These are phyloP conservation scores for Paxillus ammoniavirescens DNA, from an alignment of 768 basidiomycete species.

Conservation along the genomic window DNA sequence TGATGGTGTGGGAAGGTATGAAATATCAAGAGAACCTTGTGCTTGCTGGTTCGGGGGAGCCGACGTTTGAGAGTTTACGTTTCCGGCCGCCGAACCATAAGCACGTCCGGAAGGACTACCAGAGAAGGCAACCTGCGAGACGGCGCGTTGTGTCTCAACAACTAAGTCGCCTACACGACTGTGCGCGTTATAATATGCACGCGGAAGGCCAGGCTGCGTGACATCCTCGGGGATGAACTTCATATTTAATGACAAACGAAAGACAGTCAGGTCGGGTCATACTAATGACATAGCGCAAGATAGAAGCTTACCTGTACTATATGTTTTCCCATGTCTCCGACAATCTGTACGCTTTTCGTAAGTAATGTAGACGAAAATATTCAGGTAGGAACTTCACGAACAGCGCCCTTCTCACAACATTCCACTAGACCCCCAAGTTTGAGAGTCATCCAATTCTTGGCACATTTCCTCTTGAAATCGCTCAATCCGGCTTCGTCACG, in stretches of 20 bases:
- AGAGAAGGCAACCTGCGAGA: conserved; percentile 52
- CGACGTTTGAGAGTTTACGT: conserved; percentile 11
- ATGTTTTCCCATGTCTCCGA: conserved; percentile 49
- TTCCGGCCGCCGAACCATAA: background rate
- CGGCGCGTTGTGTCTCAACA: conserved; percentile 57
- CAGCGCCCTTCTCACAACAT: conserved; percentile 75
- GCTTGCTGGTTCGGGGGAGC: conserved; percentile 2
- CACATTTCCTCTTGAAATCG: conserved; percentile 76
- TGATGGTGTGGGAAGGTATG: conserved; percentile 33
- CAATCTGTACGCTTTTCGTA: conserved; percentile 33
- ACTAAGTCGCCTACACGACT: conserved; percentile 59
- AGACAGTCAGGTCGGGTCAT: conserved; percentile 2
- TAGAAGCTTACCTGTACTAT: conserved; percentile 37
- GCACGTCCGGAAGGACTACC: conserved; percentile 31
- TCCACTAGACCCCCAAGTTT: conserved; percentile 90
- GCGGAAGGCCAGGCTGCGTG: conserved; percentile 76
- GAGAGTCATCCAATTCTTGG: conserved; percentile 70
- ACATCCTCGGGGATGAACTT: conserved; percentile 80
- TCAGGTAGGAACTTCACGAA: conserved; percentile 25
- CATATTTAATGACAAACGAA: background rate
- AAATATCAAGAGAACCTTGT: conserved; percentile 4
- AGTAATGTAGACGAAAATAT: background rate
- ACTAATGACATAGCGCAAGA: background rate
- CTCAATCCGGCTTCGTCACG: conserved; percentile 75
- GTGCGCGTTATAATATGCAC: conserved; percentile 70